Evolutionary conservation across 1,284 basidiomycete genomes (phyloP).

Genomic region (Paramarasmius palmivorus): DNA sequence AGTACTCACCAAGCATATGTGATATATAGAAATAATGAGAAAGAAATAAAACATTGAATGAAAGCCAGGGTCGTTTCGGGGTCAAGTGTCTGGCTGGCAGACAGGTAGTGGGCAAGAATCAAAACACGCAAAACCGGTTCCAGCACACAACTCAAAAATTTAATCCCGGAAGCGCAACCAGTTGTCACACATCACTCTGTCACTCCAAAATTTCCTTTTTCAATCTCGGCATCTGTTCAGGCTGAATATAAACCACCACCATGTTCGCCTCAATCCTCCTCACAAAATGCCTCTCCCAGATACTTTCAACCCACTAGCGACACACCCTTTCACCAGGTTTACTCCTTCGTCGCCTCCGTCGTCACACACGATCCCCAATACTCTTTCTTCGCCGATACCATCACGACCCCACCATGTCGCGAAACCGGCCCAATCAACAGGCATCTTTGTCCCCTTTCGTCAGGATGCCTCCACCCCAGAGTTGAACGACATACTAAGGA

Average conservation of each 20-base stretch:
- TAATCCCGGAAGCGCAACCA: too few species aligned
- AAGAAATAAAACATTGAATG: not conserved
- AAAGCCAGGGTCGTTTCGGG: not conserved
- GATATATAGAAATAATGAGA: not conserved
- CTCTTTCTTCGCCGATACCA: not conserved
- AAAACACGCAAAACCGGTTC: not conserved
- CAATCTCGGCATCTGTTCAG: too few species aligned
- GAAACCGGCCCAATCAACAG: conserved; percentile 11
- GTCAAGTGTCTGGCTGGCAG: not conserved
- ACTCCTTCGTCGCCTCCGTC: conserved; percentile 15
- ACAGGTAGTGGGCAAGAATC: not conserved
- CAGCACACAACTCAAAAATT: not conserved
- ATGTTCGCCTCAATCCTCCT: conserved; percentile 8
- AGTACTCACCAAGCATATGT: not conserved
- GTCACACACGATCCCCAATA: not conserved
- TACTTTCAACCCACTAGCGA: conserved; percentile 24
- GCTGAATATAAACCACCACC: conserved; percentile 1
- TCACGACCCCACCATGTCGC: conserved; percentile 8
- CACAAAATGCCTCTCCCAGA: conserved; percentile 15
- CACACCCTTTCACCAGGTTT: conserved; percentile 25
- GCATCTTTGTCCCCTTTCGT: conserved; percentile 23
- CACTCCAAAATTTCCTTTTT: conserved; percentile 23
- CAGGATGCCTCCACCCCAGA: conserved; percentile 21
- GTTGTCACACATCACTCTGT: too few species aligned
- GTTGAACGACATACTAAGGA: conserved; percentile 23